A percentile compares a stretch with the other conserved stretches of the same genome.
phyloP scores from a whole-genome alignment of 805 yeast species.

The Naumovozyma castellii region DNA sequence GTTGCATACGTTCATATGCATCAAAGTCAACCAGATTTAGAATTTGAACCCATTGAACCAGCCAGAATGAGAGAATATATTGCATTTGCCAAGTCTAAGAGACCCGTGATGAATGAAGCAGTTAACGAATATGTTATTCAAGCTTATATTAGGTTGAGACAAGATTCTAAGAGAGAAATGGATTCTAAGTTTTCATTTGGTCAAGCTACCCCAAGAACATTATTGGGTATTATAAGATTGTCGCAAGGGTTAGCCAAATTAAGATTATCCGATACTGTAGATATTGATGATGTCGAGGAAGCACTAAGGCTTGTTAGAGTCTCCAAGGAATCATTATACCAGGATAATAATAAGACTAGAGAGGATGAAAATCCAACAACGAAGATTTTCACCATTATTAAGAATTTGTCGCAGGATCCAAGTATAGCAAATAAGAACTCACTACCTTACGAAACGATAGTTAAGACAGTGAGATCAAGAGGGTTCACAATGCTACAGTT shows the following conservation, averaged over 20 bases:
- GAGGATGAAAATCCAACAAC: slow-evolving; percentile 63
- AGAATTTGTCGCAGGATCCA: slow-evolving; percentile 41
- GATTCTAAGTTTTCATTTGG: slow-evolving; percentile 71
- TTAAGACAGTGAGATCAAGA: slow-evolving; percentile 59
- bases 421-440: slow-evolving; percentile 25
- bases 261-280: slow-evolving; percentile 66
- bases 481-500: slow-evolving; percentile 80
- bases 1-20: slow-evolving; percentile 95
- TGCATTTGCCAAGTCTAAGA: slow-evolving; percentile 69
- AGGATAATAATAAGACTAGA: slow-evolving; percentile 38
- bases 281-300: slow-evolving; percentile 82
- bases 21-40: slow-evolving; percentile 73
- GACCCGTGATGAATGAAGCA: slow-evolving; percentile 76
- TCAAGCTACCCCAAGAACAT: slow-evolving; percentile 92
- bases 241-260: slow-evolving; percentile 91
- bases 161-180: slow-evolving; percentile 73
- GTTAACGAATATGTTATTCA: slow-evolving; percentile 83
- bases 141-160: slow-evolving; percentile 83
- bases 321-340: slow-evolving; percentile 72
- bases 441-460: slow-evolving; percentile 40
- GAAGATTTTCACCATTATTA: slow-evolving; percentile 62
- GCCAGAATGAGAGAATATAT: slow-evolving; percentile 77
- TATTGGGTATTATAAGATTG: slow-evolving; percentile 82
- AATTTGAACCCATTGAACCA: slow-evolving; percentile 68
- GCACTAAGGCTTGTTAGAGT: slow-evolving; percentile 80